Percentiles rank a stretch among this genome's conserved stretches.
phyloP scores from a whole-genome alignment of 2,329 filamentous ascomycete genomes.

The Monosporascus ibericus region DNA sequence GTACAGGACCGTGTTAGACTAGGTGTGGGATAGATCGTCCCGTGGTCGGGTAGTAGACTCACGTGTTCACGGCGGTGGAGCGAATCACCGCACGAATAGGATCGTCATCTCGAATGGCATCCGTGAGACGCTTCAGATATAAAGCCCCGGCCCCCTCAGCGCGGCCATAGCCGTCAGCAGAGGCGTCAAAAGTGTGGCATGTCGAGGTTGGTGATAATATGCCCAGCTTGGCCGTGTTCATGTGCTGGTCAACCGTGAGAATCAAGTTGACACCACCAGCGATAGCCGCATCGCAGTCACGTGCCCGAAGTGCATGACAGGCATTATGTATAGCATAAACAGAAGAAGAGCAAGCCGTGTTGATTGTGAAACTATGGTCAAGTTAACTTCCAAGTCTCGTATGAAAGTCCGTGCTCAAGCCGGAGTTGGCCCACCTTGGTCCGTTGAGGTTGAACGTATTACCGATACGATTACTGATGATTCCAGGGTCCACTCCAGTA shows the following conservation, averaged over 20 bases:
- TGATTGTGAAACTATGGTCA: slow-evolving; percentile 14
- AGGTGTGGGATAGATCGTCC: neutral
- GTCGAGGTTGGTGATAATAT: slow-evolving; percentile 26
- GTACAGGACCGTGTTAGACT: neutral
- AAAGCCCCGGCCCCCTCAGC: slow-evolving; percentile 15
- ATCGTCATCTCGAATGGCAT: slow-evolving; percentile 22
- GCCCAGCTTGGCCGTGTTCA: slow-evolving; percentile 24
- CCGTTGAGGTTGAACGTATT: slow-evolving; percentile 33
- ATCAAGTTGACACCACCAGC: slow-evolving; percentile 32
- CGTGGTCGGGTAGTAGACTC: neutral
- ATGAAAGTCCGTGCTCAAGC: slow-evolving; percentile 3
- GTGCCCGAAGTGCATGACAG: slow-evolving; percentile 16
- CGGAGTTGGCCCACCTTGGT: slow-evolving; percentile 10
- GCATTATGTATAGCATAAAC: slow-evolving; percentile 28
- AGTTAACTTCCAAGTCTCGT: neutral
- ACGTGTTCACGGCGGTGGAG: slow-evolving; percentile 19
- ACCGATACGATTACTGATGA: slow-evolving; percentile 31
- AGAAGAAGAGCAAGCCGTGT: slow-evolving; percentile 32
- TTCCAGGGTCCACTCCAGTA: slow-evolving; percentile 28
- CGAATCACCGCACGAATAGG: slow-evolving; percentile 22
- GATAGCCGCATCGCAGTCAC: slow-evolving; percentile 27
- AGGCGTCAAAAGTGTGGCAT: slow-evolving; percentile 24
- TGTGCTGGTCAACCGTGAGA: slow-evolving; percentile 21
- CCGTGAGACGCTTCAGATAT: slow-evolving; percentile 19
- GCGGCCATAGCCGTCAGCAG: slow-evolving; percentile 24